Evolutionary conservation across 257 asterid species (phyloP).

Genomic region (Paraleonurus japonicus): DNA sequence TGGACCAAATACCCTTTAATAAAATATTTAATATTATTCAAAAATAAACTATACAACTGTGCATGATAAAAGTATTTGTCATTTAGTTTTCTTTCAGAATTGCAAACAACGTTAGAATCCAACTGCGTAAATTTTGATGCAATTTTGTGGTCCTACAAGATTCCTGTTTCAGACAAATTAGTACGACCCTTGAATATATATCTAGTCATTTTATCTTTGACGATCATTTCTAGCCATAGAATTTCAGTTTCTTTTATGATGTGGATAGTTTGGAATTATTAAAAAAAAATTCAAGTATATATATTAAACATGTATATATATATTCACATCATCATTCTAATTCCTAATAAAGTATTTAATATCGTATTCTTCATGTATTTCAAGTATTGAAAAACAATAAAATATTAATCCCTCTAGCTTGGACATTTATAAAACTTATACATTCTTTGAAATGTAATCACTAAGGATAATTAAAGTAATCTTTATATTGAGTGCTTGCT

Average conservation of each 20-base stretch:
- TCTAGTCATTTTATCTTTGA: background rate
- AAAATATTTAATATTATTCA: no score
- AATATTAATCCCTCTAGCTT: no score
- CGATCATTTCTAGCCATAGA: background rate
- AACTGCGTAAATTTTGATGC: background rate
- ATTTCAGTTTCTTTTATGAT: background rate
- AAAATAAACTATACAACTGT: no score
- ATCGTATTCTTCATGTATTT: background rate
- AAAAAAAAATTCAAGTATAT: background rate
- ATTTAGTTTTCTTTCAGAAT: background rate
- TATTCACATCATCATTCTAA: background rate
- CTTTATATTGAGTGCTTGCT: no score
- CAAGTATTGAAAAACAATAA: no score
- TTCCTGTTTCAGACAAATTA: background rate
- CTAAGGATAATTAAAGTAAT: no score
- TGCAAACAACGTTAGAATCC: background rate
- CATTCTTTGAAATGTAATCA: no score
- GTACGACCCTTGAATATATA: background rate
- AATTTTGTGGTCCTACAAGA: background rate
- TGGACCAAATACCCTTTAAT: no score
- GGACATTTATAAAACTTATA: no score
- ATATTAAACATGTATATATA: no score
- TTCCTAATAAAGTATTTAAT: background rate
- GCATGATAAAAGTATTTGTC: no score
- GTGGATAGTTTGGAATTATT: conserved; percentile 2